Evolutionary conservation across 345 rosid genomes (phyloP).

Genomic region (Syzygium aqueum): DNA sequence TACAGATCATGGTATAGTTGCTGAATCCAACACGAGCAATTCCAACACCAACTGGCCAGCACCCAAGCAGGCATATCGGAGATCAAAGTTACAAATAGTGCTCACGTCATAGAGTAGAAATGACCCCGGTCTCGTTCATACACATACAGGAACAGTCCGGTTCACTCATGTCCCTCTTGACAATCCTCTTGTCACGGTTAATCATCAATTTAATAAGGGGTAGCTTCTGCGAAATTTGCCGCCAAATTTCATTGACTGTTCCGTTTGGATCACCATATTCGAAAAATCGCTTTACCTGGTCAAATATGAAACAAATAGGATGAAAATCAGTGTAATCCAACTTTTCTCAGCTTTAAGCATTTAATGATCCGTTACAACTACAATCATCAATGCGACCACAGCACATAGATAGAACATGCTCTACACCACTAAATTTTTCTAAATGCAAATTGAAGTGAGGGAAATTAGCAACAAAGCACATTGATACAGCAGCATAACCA

Average conservation of each 20-base stretch:
- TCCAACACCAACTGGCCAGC: background rate
- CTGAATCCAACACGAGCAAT: background rate
- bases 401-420: background rate
- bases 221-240: constrained; percentile 70
- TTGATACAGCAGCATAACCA: background rate
- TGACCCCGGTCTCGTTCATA: constrained; percentile 52
- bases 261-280: constrained; percentile 58
- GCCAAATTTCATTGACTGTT: constrained; percentile 90
- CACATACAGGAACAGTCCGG: constrained; percentile 78
- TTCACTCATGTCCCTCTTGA: constrained; percentile 35
- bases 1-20: background rate
- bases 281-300: constrained; percentile 68
- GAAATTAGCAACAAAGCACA: background rate
- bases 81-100: background rate
- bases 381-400: background rate
- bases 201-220: constrained; percentile 77
- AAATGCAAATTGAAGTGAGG: background rate
- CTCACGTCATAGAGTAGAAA: constrained; percentile 25
- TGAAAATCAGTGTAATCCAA: background rate
- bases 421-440: background rate
- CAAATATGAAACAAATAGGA: background rate
- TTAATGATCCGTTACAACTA: background rate
- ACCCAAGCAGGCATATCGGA: background rate
- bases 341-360: background rate
- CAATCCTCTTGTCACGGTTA: constrained; percentile 76